Base-by-base conservation (phyloP, 331 rosid species). In the Arachis monticola region DNA sequence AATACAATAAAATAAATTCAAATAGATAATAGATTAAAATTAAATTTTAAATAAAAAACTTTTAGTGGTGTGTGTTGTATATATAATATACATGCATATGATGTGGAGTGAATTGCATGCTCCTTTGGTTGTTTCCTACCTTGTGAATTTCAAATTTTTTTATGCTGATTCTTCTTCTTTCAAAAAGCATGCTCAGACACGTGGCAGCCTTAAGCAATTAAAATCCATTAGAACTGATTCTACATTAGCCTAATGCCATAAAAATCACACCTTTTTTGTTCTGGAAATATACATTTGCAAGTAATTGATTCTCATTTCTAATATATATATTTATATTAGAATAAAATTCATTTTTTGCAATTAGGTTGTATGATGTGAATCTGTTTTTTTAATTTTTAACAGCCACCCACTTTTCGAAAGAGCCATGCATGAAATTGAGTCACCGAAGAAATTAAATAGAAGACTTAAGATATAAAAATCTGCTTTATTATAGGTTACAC, bases 191-290 rank as follows among this genome's bases (percentile, higher is more conserved):
- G 86, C 84, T 67, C 46, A 35, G 73, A n/a, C 46, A 35, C 3
- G 55, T 83, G 73, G 81, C 96, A 90, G 93, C 76, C 83, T 86
- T 87, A 69, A 55, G 47, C 53, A 58, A 2, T 35, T 35, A 35
- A 79, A 75, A 56, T 78, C 76, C 63, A 60, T 76, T 64, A 35
- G 41, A 84, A 62, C 58, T 69, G 53, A 14, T 77, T 83, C 71
- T 65, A 53, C 68, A 35, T 77, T 58, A 53, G 70, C 70, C n/a
- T 68, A 48, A 73, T 68, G 68, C 79, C 83, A 67, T 82, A 69
- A 79, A 79, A 76, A 75, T 58, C 81, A 68, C 38, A 63, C 44
- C 77, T 80, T 78, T 58, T 64, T 59, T 69, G 3, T 64, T 10
- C 76, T 70, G 40, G 74, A 78, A 60, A 73, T 69, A 65, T 68